Evolutionary conservation across 768 basidiomycete species (phyloP), one percentile per base, ranked within the genome.

Genomic region (Tricholoma sp.): DNA sequence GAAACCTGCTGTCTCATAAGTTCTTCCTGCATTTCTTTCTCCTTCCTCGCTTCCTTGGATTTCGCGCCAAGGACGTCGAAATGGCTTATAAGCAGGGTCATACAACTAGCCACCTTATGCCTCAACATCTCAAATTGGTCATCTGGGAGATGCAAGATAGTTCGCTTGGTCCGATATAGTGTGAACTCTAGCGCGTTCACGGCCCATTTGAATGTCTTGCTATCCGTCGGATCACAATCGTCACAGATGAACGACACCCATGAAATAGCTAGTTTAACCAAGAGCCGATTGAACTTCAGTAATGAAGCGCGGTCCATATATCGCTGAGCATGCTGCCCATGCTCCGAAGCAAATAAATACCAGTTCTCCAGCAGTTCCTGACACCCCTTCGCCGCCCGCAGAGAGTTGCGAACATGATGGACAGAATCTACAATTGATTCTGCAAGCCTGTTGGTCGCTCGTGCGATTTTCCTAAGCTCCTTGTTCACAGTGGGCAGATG

Each of bases 161-260:
- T 91, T 55, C 91, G 85, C 61, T 87, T 83, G 12, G 94, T 98
- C 55, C 95, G 87, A 59, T 87, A 82, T 57, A 92, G 83, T 1
- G 94, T 87, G 67, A 94, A 98, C 67, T 97, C 94, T 29, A 99
- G 83, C 2, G 97, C 95, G 57, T 88, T 91, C 54, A 99, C 94
- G 7, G 97, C 95, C 95, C 95, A 98, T 68, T 91, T 89, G 80
- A 99, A 99, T 0, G 94, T 98, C 70, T 88, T 90, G 57, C 93
- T 83, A 70, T 98, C 95, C 32, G 91, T 89, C 7, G 95, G 94
- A 64, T 97, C 91, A 74, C 97, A 99, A 64, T 95, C 92, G 67
- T 98, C 94, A 73, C 94, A 97, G 61, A 98, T 96, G 77, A 99
- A 98, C 45, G 94, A 88, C 32, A 98, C 92, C 96, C 96, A 99